Evolutionary conservation across 768 basidiomycete genomes (phyloP).

Genomic region (Hygrophoropsis aurantiaca): DNA sequence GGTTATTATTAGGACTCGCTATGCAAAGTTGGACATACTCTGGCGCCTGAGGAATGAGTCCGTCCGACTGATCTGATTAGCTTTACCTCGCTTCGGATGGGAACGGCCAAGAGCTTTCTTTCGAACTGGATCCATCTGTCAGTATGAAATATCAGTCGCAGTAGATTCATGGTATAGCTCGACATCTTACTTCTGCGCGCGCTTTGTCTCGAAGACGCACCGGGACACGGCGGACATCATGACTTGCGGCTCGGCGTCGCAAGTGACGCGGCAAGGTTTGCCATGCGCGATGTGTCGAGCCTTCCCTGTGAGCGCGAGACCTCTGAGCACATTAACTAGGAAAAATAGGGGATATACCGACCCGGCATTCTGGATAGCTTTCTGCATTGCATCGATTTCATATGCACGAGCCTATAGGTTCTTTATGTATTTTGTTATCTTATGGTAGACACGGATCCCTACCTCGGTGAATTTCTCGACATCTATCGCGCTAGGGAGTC

Average conservation of each 20-base stretch:
- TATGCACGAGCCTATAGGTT: conserved; percentile 72
- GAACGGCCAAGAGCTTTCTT: conserved; percentile 42
- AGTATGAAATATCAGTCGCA: conserved; percentile 27
- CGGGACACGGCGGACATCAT: conserved; percentile 90
- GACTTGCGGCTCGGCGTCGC: conserved; percentile 89
- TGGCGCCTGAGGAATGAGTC: conserved; percentile 71
- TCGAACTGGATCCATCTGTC: conserved; percentile 54
- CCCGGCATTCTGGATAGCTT: conserved; percentile 81
- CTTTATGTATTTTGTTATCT: too few relatives aligned
- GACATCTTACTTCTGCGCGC: conserved; percentile 63
- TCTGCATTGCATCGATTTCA: conserved; percentile 90
- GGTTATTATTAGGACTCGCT: too few relatives aligned
- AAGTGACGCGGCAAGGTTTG: conserved; percentile 92
- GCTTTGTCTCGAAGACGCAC: conserved; percentile 81
- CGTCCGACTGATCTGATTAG: conserved; percentile 54
- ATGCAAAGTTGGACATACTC: conserved; percentile 42
- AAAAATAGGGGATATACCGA: conserved; percentile 21
- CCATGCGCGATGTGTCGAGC: conserved; percentile 81
- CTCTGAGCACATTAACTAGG: neutral
- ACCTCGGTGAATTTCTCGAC: conserved; percentile 90
- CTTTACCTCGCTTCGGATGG: conserved; percentile 65
- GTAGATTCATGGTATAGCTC: neutral
- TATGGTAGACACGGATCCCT: conserved; percentile 8
- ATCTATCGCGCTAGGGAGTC: conserved; percentile 73
- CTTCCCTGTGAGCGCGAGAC: conserved; percentile 41